Evolutionary conservation across 805 yeast species (phyloP), one percentile per base, ranked within the genome.

Genomic region (Barnettozyma californica): DNA sequence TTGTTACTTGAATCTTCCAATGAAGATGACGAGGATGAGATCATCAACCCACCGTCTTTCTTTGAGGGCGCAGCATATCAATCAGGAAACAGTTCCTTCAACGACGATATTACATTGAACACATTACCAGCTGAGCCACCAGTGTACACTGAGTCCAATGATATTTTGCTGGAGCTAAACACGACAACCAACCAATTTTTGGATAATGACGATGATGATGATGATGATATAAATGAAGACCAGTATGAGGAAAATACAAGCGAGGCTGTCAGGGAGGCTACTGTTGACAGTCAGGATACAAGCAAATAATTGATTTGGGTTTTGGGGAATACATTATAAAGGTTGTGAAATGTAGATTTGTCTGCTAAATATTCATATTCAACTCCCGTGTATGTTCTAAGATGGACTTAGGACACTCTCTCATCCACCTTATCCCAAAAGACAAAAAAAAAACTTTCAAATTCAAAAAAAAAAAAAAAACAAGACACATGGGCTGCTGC

Each of bases 1-100:
- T 80, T 90, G 3, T 65, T 91, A 45, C 67, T 91, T 25, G 96
- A 85, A 59, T 67, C 83, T 45, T 61, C 66, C 74, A 67, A 62
- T 46, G 64, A 61, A 25, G 68, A 62, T 39, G 62, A 58, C 26
- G 59, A 53, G 11, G 60, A 58, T 5, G 46, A 47, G 10, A 51
- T 55, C 6, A 41, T 54, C 10, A 53, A 60, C 10, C 58, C 58
- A 2, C 62, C 63, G 3, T 58, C 54, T 14, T 57, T 56, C 23
- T 60, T 54, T 27, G 61, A 60, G 10, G 56, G 52, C 53, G 47
- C 46, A 43, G 50, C 62, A 42, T 53, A 56, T 55, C 23, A 57
- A 52, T 44, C 71, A 61, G 39, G 41, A 1, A 47, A 70, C 63
- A 16, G 47, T 19, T 38, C 50, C 16, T 3, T 45, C 23, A 52